Conservation (phyloP, 2,329 filamentous ascomycete genomes). For the Monilinia fructicola region DNA sequence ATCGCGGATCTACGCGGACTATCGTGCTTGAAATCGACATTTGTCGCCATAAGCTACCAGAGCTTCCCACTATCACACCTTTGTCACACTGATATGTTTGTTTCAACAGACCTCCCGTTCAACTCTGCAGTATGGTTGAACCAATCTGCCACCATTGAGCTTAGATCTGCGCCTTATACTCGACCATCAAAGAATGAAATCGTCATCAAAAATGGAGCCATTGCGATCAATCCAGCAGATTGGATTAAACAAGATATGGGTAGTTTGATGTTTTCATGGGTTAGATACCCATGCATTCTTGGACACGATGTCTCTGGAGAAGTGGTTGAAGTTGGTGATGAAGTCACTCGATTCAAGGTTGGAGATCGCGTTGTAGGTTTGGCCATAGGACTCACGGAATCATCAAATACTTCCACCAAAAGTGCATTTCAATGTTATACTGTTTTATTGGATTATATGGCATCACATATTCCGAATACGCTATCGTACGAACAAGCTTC, state of each 20-base stretch:
- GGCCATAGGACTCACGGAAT: slow-evolving; percentile 28
- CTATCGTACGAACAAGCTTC: slow-evolving; percentile 38
- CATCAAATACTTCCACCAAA: slow-evolving; percentile 38
- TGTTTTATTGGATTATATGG: slow-evolving; percentile 28
- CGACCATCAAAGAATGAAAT: slow-evolving; percentile 42
- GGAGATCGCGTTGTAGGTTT: slow-evolving; percentile 52
- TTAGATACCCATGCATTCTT: slow-evolving; percentile 43
- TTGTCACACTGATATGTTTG: neutral
- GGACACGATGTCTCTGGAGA: slow-evolving; percentile 56
- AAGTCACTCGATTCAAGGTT: slow-evolving; percentile 45
- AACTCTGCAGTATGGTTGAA: slow-evolving; percentile 27
- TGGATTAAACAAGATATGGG: slow-evolving; percentile 25
- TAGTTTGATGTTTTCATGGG: slow-evolving; percentile 23
- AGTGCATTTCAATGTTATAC: slow-evolving; percentile 40
- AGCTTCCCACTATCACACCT: neutral
- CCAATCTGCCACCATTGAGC: slow-evolving; percentile 38
- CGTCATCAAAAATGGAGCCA: slow-evolving; percentile 43
- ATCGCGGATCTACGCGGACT: neutral
- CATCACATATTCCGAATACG: slow-evolving; percentile 35
- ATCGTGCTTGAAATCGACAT: neutral
- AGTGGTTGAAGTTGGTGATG: slow-evolving; percentile 51
- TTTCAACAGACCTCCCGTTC: neutral
- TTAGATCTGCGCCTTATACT: slow-evolving; percentile 43
- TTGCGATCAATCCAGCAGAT: slow-evolving; percentile 48
- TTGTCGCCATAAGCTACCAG: neutral